A percentile compares a stretch with the other conserved stretches of the same genome.
These are phyloP conservation scores for Lactifluus hygrophoroides DNA, from an alignment of 768 basidiomycete genomes.

Conservation along the genomic window DNA sequence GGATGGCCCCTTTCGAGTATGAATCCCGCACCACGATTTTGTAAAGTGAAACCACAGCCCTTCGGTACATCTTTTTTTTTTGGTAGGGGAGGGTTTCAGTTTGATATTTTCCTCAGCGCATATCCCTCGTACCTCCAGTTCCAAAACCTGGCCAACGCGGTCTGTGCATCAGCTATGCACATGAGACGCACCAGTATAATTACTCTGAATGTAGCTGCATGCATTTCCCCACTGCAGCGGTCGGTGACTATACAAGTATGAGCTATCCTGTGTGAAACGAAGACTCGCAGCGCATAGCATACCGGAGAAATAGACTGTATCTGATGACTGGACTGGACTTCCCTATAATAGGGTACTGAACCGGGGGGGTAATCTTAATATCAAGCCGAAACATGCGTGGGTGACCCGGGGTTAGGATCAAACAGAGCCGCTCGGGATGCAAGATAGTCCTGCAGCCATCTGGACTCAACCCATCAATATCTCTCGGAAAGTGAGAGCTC, in stretches of 20 bases:
- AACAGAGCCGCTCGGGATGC: slow-evolving; percentile 72
- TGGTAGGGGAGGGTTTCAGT: neutral
- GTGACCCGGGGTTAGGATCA: slow-evolving; percentile 54
- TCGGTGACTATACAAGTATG: slow-evolving; percentile 55
- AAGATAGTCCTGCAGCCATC: slow-evolving; percentile 93
- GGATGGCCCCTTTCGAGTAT: slow-evolving; percentile 69
- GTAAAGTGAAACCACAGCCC: slow-evolving; percentile 93
- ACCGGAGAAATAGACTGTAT: slow-evolving; percentile 94
- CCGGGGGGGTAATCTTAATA: neutral
- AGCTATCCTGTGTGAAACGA: neutral
- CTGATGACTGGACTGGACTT: slow-evolving; percentile 73
- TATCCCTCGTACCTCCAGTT: slow-evolving; percentile 51
- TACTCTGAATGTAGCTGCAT: slow-evolving; percentile 84
- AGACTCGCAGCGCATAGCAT: slow-evolving; percentile 19
- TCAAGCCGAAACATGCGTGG: slow-evolving; percentile 31
- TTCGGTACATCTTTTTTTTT: slow-evolving; percentile 79
- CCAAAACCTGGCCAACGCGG: slow-evolving; percentile 60
- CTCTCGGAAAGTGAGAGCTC: neutral
- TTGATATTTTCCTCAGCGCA: neutral
- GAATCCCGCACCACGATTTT: slow-evolving; percentile 89
- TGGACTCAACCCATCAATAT: neutral
- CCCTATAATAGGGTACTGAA: slow-evolving; percentile 46
- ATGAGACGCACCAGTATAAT: slow-evolving; percentile 56
- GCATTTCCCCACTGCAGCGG: slow-evolving; percentile 86
- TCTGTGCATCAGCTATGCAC: neutral